A percentile compares a stretch with the other conserved stretches of the same genome.
Conservation (phyloP, 208 protist genomes). For the Porcisia hertigi region DNA sequence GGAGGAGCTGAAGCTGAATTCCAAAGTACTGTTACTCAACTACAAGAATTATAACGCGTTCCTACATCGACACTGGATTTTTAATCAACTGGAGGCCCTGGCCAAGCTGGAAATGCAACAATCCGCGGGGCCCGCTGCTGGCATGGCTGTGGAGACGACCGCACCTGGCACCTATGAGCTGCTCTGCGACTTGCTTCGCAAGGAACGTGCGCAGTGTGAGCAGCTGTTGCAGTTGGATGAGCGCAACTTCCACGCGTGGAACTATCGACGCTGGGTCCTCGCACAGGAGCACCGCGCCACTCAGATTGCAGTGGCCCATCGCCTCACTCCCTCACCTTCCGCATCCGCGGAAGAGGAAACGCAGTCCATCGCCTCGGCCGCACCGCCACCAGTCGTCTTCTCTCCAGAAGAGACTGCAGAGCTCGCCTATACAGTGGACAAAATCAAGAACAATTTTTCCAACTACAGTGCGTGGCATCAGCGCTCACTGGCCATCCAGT, state of each 20-base stretch:
- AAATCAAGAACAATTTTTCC: constrained; percentile 95
- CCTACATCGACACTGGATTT: constrained; percentile 82
- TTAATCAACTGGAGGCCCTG: constrained; percentile 44
- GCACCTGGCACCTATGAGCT: constrained; percentile 7
- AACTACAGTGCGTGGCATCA: constrained; percentile 99
- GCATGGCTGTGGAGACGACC: background rate
- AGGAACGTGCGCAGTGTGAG: constrained; percentile 73
- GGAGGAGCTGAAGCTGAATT: constrained; percentile 72
- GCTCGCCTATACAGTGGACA: constrained; percentile 77
- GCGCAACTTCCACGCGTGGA: constrained; percentile 92
- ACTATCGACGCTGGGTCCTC: constrained; percentile 75
- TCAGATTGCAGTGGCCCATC: constrained; percentile 6
- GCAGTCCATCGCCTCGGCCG: background rate
- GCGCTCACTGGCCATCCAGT: constrained; percentile 60
- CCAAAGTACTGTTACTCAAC: constrained; percentile 59
- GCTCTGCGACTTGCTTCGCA: constrained; percentile 41
- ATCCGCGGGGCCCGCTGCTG: background rate
- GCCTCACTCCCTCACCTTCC: background rate
- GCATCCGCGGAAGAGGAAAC: background rate
- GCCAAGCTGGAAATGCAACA: constrained; percentile 32
- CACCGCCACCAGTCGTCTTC: constrained; percentile 25
- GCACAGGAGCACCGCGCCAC: constrained; percentile 30
- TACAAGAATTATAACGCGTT: constrained; percentile 91
- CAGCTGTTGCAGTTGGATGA: constrained; percentile 78
- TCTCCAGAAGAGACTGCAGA: constrained; percentile 52